Conservation (phyloP, 2,329 filamentous ascomycete genomes). For the Alternaria consortialis region DNA sequence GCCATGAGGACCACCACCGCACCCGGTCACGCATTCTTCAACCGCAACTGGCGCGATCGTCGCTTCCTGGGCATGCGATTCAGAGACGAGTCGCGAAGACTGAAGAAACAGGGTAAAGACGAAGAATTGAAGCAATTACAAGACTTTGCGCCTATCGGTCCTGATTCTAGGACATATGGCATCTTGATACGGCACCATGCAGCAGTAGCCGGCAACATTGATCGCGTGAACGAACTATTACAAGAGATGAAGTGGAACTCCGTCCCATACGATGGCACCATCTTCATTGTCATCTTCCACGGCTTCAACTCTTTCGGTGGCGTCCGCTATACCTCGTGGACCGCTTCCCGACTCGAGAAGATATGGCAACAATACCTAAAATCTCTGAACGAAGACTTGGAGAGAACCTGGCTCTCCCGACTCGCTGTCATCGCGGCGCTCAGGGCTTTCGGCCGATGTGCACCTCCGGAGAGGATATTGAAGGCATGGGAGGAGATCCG, state of each 20-base stretch:
- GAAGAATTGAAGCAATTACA: conserved; percentile 70
- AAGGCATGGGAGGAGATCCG: conserved; percentile 62
- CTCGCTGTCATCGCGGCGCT: conserved; percentile 43
- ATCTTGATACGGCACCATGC: conserved; percentile 81
- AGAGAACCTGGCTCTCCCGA: conserved; percentile 41
- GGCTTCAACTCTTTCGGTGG: conserved; percentile 81
- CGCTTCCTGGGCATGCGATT: conserved; percentile 59
- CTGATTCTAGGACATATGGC: conserved; percentile 80
- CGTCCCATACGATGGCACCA: conserved; percentile 74
- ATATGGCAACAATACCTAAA: conserved; percentile 41
- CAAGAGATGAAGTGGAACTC: conserved; percentile 77
- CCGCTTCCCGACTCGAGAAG: conserved; percentile 67
- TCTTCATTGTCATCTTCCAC: conserved; percentile 84
- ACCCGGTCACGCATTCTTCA: conserved; percentile 41
- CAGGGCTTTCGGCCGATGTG: conserved; percentile 69
- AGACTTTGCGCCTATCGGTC: conserved; percentile 70
- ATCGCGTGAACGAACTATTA: conserved; percentile 74
- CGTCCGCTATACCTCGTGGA: conserved; percentile 74
- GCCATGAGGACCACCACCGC: conserved; percentile 42
- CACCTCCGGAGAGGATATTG: conserved; percentile 61
- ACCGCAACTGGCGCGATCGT: conserved; percentile 53
- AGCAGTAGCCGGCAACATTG: conserved; percentile 72
- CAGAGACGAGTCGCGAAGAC: conserved; percentile 53
- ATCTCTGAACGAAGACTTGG: conserved; percentile 26
- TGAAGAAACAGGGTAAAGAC: conserved; percentile 56